Evolutionary conservation across 345 rosid genomes (phyloP).

Genomic region (Aquilaria yunnanensis): DNA sequence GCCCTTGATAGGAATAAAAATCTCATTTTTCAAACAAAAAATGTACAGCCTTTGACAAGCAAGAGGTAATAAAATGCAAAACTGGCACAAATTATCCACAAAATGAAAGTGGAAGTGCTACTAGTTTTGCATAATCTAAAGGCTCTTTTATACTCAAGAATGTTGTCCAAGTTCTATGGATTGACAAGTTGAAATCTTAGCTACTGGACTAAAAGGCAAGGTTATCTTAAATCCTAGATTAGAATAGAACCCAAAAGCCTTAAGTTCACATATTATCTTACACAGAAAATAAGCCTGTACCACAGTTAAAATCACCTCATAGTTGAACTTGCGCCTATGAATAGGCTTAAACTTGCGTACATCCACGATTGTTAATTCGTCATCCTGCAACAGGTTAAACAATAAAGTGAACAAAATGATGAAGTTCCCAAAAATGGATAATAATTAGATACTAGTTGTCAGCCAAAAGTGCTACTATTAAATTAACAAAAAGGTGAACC

Average conservation of each 20-base stretch:
- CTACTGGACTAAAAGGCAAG: too few relatives aligned
- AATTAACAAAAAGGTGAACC: background rate
- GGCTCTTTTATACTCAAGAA: too few relatives aligned
- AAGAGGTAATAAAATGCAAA: too few relatives aligned
- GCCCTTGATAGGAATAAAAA: too few relatives aligned
- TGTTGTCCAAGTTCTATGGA: too few relatives aligned
- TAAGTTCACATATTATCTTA: background rate
- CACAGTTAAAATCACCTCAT: slow-evolving; percentile 52
- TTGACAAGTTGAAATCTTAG: too few relatives aligned
- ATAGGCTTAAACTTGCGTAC: slow-evolving; percentile 94
- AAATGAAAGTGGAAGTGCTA: too few relatives aligned
- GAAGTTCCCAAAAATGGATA: background rate
- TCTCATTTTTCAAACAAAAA: too few relatives aligned
- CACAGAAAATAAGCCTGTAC: slow-evolving; percentile 4
- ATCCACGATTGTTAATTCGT: slow-evolving; percentile 90
- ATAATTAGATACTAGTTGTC: background rate
- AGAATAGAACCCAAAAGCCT: background rate
- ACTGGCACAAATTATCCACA: too few relatives aligned
- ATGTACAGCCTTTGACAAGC: too few relatives aligned
- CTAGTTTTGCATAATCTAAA: too few relatives aligned
- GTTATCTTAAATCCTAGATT: background rate
- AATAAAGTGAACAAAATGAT: slow-evolving; percentile 10
- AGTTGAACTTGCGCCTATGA: slow-evolving; percentile 78
- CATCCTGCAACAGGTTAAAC: slow-evolving; percentile 53
- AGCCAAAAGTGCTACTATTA: background rate